Conservation (phyloP, 2,329 filamentous ascomycete species). For the Fusarium fracticaudum region DNA sequence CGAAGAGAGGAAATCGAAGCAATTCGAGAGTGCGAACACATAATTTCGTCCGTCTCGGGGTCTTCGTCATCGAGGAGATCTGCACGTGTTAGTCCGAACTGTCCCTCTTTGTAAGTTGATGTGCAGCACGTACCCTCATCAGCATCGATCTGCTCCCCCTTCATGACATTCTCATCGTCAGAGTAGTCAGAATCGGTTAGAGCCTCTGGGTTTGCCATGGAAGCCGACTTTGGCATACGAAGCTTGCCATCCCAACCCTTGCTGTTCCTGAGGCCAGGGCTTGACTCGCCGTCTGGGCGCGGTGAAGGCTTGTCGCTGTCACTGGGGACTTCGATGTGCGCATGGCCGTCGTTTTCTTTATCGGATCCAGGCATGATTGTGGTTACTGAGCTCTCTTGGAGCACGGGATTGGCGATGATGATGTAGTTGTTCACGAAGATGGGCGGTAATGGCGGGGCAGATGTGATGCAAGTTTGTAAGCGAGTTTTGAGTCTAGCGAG, state of each 20-base stretch:
- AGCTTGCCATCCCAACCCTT: conserved; percentile 88
- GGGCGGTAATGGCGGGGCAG: conserved; percentile 25
- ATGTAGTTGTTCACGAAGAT: conserved; percentile 16
- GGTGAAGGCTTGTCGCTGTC: conserved; percentile 55
- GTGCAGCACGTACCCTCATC: conserved; percentile 73
- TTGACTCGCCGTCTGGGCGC: conserved; percentile 53
- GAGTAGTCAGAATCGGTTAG: conserved; percentile 88
- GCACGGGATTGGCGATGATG: conserved; percentile 21
- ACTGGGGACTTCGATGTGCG: conserved; percentile 61
- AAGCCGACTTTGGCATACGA: conserved; percentile 69
- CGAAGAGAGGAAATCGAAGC: conserved; percentile 78
- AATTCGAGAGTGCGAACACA: conserved; percentile 88
- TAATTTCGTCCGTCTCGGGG: conserved; percentile 77
- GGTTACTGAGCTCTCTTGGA: conserved; percentile 3
- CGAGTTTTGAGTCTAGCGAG: conserved; percentile 2
- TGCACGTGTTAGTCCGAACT: conserved; percentile 44
- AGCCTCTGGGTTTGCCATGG: conserved; percentile 81
- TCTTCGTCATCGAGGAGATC: conserved; percentile 71
- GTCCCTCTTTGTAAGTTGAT: background rate
- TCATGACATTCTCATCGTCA: conserved; percentile 72
- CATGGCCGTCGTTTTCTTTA: conserved; percentile 50
- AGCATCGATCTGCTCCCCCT: conserved; percentile 78
- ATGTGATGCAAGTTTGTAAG: conserved; percentile 16
- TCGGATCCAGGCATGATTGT: conserved; percentile 54
- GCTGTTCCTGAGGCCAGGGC: conserved; percentile 64